Percentiles rank a stretch among this genome's conserved stretches.
Evolutionary conservation across 768 basidiomycete species (phyloP).

Genomic region (Butyriboletus loyo): DNA sequence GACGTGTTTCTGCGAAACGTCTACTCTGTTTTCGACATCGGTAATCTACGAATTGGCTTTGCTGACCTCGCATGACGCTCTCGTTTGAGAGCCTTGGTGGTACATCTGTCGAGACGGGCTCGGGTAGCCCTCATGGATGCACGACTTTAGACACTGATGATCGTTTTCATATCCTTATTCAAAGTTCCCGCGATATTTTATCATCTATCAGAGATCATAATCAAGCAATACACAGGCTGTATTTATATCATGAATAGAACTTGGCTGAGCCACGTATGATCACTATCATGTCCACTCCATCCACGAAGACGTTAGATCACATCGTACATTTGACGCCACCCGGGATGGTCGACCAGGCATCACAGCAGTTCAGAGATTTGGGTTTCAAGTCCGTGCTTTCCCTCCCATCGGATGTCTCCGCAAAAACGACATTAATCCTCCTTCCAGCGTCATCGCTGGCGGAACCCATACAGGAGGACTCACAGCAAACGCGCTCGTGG

Average conservation of each 20-base stretch:
- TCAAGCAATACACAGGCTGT: not conserved
- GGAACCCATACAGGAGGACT: conserved; percentile 63
- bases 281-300: conserved; percentile 26
- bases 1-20: conserved; percentile 45
- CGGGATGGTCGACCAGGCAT: conserved; percentile 47
- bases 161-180: not conserved
- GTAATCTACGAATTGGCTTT: conserved; percentile 40
- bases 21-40: conserved; percentile 44
- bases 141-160: not conserved
- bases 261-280: not conserved
- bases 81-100: no score
- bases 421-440: not conserved
- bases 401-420: not conserved
- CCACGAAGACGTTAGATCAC: conserved; percentile 57
- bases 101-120: not conserved
- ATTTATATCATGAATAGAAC: not conserved
- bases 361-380: conserved; percentile 51
- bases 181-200: not conserved
- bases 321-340: conserved; percentile 72
- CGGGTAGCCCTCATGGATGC: not conserved
- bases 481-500: conserved; percentile 64
- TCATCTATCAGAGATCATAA: not conserved
- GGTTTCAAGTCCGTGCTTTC: conserved; percentile 58
- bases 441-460: conserved; percentile 59
- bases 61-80: conserved; percentile 28